A percentile compares a stretch with the other conserved stretches of the same genome.
phyloP scores from a whole-genome alignment of 1,139 yeast genomes.

The Candida sp. region DNA sequence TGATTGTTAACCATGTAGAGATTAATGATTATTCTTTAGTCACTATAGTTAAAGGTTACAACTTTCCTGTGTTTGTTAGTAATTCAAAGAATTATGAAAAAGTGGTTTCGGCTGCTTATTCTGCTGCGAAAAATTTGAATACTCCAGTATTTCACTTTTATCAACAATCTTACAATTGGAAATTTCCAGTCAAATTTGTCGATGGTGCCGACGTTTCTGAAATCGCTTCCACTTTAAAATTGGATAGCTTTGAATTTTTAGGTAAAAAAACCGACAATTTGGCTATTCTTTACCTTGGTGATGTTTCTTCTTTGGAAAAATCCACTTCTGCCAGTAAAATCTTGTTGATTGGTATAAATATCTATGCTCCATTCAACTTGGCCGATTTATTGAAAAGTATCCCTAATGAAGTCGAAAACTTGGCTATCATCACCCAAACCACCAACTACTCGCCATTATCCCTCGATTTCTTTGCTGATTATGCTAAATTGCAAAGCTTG shows the following conservation, averaged over 20 bases:
- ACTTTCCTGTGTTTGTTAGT: slow-evolving; percentile 63
- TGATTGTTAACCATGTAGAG: slow-evolving; percentile 62
- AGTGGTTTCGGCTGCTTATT: slow-evolving; percentile 46
- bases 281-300: slow-evolving; percentile 62
- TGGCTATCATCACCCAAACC: slow-evolving; percentile 66
- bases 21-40: slow-evolving; percentile 63
- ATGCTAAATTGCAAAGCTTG: slow-evolving; percentile 44
- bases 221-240: neutral
- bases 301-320: slow-evolving; percentile 33
- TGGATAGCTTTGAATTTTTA: neutral
- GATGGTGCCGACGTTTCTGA: neutral
- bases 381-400: slow-evolving; percentile 45
- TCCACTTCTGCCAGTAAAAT: slow-evolving; percentile 42
- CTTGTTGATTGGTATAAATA: slow-evolving; percentile 56
- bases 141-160: slow-evolving; percentile 71
- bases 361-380: slow-evolving; percentile 71
- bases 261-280: slow-evolving; percentile 26
- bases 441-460: slow-evolving; percentile 56
- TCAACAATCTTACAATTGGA: slow-evolving; percentile 19
- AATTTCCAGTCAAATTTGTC: neutral
- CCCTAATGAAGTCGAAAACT: slow-evolving; percentile 53
- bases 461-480: slow-evolving; percentile 71
- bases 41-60: slow-evolving; percentile 69
- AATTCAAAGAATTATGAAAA: slow-evolving; percentile 49
- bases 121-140: slow-evolving; percentile 45